Evolutionary conservation across 257 asterid genomes (phyloP).

Genomic region (Ehretia macrophylla): DNA sequence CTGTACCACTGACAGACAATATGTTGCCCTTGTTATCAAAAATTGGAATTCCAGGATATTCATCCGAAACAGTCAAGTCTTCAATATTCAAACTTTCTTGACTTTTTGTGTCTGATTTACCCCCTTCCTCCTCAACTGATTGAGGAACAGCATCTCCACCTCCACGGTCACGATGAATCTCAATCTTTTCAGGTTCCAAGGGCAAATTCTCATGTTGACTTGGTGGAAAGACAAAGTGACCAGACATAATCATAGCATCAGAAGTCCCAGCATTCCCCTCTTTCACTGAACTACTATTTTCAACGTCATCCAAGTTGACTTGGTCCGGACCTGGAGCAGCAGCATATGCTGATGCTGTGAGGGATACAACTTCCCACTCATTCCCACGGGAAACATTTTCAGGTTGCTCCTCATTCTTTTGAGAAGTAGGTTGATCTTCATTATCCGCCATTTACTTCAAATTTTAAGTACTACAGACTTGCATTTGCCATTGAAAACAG

Average conservation of each 20-base stretch:
- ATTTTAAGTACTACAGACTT: background rate
- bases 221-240: slow-evolving; percentile 81
- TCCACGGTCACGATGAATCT: slow-evolving; percentile 24
- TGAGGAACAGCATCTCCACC: slow-evolving; percentile 21
- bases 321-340: slow-evolving; percentile 59
- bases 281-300: slow-evolving; percentile 20
- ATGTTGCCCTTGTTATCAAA: slow-evolving; percentile 32
- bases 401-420: slow-evolving; percentile 5
- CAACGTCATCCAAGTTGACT: slow-evolving; percentile 33
- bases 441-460: slow-evolving; percentile 43
- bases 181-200: slow-evolving; percentile 27
- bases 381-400: slow-evolving; percentile 58
- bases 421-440: slow-evolving; percentile 33
- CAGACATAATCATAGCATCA: slow-evolving; percentile 61
- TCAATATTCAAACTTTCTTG: slow-evolving; percentile 32
- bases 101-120: slow-evolving; percentile 27
- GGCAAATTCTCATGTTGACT: slow-evolving; percentile 46
- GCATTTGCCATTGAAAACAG: background rate
- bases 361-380: slow-evolving; percentile 92
- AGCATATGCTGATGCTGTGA: slow-evolving; percentile 76
- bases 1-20: slow-evolving; percentile 31
- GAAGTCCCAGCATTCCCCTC: slow-evolving; percentile 53
- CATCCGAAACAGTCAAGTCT: slow-evolving; percentile 34
- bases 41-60: slow-evolving; percentile 30
- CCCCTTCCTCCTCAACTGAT: slow-evolving; percentile 25